These are phyloP conservation scores for Exophiala spinifera DNA, from an alignment of 2,329 filamentous ascomycete species.

Conservation along the genomic window DNA sequence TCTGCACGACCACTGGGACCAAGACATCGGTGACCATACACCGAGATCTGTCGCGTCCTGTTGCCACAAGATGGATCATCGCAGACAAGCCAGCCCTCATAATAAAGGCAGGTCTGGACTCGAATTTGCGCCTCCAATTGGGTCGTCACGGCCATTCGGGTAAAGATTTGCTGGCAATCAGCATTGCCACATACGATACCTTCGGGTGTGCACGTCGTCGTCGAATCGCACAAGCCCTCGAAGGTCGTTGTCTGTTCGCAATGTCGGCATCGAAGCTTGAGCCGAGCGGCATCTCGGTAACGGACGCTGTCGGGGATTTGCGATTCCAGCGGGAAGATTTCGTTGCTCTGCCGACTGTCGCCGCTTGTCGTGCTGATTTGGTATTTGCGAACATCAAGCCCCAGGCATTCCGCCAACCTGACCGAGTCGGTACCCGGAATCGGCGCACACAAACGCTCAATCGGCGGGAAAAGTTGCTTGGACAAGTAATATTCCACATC, in stretches of 20 bases:
- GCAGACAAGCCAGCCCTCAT: slow-evolving; percentile 87
- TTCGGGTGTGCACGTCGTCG: slow-evolving; percentile 63
- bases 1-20: slow-evolving; percentile 80
- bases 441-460: slow-evolving; percentile 94
- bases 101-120: slow-evolving; percentile 75
- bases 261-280: slow-evolving; percentile 74
- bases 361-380: slow-evolving; percentile 61
- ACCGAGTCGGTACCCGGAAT: slow-evolving; percentile 89
- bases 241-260: slow-evolving; percentile 73
- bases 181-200: slow-evolving; percentile 68
- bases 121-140: slow-evolving; percentile 86
- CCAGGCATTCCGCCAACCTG: slow-evolving; percentile 86
- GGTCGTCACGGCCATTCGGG: slow-evolving; percentile 72
- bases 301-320: slow-evolving; percentile 90
- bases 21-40: slow-evolving; percentile 86
- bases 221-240: slow-evolving; percentile 65
- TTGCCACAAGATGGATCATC: slow-evolving; percentile 83
- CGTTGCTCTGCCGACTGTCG: slow-evolving; percentile 54
- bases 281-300: slow-evolving; percentile 74
- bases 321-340: slow-evolving; percentile 88
- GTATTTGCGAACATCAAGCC: slow-evolving; percentile 86
- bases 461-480: slow-evolving; percentile 97
- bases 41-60: slow-evolving; percentile 85
- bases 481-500: slow-evolving; percentile 98
- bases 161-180: slow-evolving; percentile 62